Percentiles rank a stretch among this genome's conserved stretches.
Evolutionary conservation across 768 basidiomycete genomes (phyloP).

Genomic region (Calocybe gangraenosa): DNA sequence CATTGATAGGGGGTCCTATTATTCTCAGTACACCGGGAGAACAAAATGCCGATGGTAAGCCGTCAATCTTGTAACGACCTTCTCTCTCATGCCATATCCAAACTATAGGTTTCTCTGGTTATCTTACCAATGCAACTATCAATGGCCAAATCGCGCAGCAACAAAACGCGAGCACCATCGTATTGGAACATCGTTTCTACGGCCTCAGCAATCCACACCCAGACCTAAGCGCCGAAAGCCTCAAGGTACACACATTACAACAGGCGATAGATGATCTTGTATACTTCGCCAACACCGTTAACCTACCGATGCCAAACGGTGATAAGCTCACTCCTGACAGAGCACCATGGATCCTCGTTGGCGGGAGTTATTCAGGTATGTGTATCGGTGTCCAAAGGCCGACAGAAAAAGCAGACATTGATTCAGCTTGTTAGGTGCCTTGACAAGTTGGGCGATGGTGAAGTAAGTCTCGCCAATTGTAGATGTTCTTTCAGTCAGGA

Average conservation of each 20-base stretch:
- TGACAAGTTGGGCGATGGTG: slow-evolving; percentile 64
- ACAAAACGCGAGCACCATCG: slow-evolving; percentile 54
- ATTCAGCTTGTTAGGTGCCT: slow-evolving; percentile 13
- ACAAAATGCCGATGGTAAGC: slow-evolving; percentile 44
- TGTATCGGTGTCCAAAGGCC: too few species aligned
- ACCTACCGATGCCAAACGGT: slow-evolving; percentile 64
- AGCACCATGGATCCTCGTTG: slow-evolving; percentile 45
- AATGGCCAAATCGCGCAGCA: slow-evolving; percentile 62
- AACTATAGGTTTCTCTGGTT: slow-evolving; percentile 37
- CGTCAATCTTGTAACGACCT: background rate
- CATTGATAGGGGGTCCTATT: slow-evolving; percentile 46
- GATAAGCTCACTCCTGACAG: slow-evolving; percentile 50
- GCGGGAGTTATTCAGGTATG: slow-evolving; percentile 51
- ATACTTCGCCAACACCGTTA: slow-evolving; percentile 63
- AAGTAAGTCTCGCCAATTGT: slow-evolving; percentile 40
- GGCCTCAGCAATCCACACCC: slow-evolving; percentile 66
- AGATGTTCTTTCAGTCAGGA: background rate
- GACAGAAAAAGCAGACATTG: background rate
- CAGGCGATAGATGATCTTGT: slow-evolving; percentile 72
- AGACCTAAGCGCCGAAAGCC: slow-evolving; percentile 53
- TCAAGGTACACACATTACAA: slow-evolving; percentile 60
- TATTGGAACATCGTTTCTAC: slow-evolving; percentile 73
- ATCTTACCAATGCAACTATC: slow-evolving; percentile 61
- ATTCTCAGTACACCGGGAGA: slow-evolving; percentile 67
- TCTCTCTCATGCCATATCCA: background rate